Conservation (phyloP, 2,329 filamentous ascomycete genomes). For the Mariannaea sp. region DNA sequence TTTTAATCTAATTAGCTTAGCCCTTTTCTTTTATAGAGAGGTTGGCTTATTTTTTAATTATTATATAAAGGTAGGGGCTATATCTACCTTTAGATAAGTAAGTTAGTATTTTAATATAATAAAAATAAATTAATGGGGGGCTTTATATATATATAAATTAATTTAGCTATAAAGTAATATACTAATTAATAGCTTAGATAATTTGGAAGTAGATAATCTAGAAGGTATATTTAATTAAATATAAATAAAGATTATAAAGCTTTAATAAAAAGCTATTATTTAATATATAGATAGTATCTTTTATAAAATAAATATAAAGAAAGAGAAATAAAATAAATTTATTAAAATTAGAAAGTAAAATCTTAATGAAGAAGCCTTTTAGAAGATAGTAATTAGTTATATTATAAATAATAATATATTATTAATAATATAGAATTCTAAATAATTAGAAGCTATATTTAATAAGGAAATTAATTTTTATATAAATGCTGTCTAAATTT, state of each 20-base stretch:
- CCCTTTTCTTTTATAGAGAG: slow-evolving; percentile 9
- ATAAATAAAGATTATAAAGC: no score
- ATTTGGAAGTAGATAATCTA: not conserved
- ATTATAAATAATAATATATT: no score
- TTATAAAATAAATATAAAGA: no score
- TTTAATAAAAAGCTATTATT: no score
- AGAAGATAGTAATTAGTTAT: no score
- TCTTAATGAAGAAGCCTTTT: slow-evolving; percentile 4
- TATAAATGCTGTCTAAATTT: not conserved
- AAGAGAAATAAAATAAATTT: no score
- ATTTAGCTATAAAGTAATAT: not conserved
- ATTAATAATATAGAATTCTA: not conserved
- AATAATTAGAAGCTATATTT: not conserved
- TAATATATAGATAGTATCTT: no score
- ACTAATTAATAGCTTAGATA: not conserved
- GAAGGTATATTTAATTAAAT: no score
- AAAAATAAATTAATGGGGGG: not conserved
- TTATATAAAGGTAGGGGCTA: not conserved
- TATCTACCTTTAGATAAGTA: slow-evolving; percentile 6
- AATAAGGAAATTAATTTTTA: slow-evolving; percentile 4
- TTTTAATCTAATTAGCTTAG: not conserved
- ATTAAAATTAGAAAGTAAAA: not conserved
- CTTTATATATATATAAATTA: not conserved
- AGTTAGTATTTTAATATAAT: slow-evolving; percentile 1
- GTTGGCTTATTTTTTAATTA: slow-evolving; percentile 9